Base-by-base conservation (phyloP, 202 grass and related monocot species). In the Setaria italica region DNA sequence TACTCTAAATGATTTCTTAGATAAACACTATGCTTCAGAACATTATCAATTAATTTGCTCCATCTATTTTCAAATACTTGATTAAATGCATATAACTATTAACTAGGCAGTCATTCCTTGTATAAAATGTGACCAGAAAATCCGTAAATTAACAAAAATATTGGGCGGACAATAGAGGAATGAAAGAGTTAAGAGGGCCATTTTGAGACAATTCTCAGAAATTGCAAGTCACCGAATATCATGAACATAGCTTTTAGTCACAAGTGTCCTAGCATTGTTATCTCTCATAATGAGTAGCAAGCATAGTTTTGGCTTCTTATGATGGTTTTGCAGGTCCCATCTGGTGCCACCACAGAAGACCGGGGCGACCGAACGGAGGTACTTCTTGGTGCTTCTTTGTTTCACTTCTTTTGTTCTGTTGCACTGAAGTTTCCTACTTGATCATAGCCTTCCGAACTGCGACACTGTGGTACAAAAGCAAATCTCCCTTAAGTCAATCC, bases 281-380 rank as follows among this genome's bases (percentile, higher is more conserved):
- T 75, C 43, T 76, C 37, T 56, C 41, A 85, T 9, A 6, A 16
- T 68, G 21, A 58, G 34, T 20, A 82, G 45, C 39, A 82, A 88
- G 73, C 49, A 81, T 60, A 73, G 1, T 69, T 56, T 74, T n/a
- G 6, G 43, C 51, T 82, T 84, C 32, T 81, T 64, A 76, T 71
- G 19, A 77, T 90, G 19, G 45, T 75, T 86, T 86, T 92, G 78
- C 67, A 99, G 97, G 93, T 99, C 42, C 97, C 97, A 72, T 91
- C 92, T 91, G 93, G 87, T 80, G 82, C 82, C 54, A 79, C 97
- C 35, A 74, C 90, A 80, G 85, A 92, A 83, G 82, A 90, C 25
- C 87, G 75, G 42, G 48, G 77, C 57, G 85, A 87, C 66, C 62
- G 45, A 78, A 76, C 72, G 47, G 90, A 99, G 93, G 93, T 95